Conservation (phyloP, 805 yeast species). For the Sugiyamaella lignohabitans region DNA sequence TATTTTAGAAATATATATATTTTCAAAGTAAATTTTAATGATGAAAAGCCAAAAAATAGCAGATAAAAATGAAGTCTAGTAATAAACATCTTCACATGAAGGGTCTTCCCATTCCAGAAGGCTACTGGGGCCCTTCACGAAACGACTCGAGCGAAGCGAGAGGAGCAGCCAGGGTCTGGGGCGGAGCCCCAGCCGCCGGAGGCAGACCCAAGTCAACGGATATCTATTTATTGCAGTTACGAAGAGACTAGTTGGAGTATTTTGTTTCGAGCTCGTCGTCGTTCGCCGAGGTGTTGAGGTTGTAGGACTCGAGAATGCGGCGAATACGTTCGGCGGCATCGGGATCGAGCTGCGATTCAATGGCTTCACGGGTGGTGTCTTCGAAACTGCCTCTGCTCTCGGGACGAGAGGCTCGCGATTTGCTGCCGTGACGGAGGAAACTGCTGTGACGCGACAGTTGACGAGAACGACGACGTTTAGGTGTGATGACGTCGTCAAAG, state of each 20-base stretch:
- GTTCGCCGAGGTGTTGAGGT: conserved; percentile 1
- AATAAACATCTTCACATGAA: no score
- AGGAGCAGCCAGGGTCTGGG: no score
- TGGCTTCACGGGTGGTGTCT: background rate
- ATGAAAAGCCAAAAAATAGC: no score
- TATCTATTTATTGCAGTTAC: background rate
- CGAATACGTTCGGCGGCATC: conserved; percentile 7
- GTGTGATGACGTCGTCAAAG: conserved; percentile 30
- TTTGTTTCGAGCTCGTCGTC: conserved; percentile 4
- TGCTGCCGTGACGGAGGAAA: conserved; percentile 6
- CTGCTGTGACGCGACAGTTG: conserved; percentile 9
- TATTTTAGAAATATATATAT: no score
- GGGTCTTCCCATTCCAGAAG: no score
- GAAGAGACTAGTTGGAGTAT: background rate
- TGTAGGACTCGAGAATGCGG: conserved; percentile 6
- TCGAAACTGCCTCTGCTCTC: conserved; percentile 1
- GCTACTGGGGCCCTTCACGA: no score
- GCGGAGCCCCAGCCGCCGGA: background rate
- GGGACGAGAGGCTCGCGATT: conserved; percentile 1
- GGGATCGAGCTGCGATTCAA: background rate
- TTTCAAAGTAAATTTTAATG: no score
- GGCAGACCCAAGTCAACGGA: background rate
- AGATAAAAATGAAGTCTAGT: no score
- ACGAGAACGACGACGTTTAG: conserved; percentile 5
- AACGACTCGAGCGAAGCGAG: no score